A percentile compares a stretch with the other conserved stretches of the same genome.
phyloP scores from a whole-genome alignment of 148 eudicot genomes.

The Vaccinium darrowii region DNA sequence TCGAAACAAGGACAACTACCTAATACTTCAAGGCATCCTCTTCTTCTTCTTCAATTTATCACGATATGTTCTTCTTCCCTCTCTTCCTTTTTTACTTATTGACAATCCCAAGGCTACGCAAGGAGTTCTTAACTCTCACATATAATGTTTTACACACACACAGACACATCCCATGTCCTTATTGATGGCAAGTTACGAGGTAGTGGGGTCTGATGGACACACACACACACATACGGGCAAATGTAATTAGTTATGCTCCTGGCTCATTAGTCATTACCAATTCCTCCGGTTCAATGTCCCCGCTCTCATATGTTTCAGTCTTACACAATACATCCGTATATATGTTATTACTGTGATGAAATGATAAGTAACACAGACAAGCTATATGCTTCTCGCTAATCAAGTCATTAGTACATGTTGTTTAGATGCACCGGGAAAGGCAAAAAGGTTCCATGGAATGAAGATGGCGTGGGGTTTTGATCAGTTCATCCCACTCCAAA shows the following conservation, averaged over 20 bases:
- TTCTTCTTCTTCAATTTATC: neutral
- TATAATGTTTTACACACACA: neutral
- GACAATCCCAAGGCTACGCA: neutral
- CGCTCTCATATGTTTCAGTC: neutral
- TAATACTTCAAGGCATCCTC: neutral
- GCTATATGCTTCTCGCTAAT: neutral
- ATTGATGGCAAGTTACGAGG: too few species aligned
- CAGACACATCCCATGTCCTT: too few species aligned
- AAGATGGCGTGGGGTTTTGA: slow-evolving; percentile 8
- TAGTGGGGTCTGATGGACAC: too few species aligned
- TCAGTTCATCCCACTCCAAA: neutral
- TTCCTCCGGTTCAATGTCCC: neutral
- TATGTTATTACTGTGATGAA: neutral
- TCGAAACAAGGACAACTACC: slow-evolving; percentile 6
- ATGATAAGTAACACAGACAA: neutral
- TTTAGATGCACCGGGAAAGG: neutral
- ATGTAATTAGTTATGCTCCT: neutral
- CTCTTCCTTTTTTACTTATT: neutral
- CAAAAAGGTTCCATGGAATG: slow-evolving; percentile 9
- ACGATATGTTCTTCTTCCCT: neutral
- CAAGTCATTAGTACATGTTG: neutral
- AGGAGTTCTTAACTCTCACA: neutral
- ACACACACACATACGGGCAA: too few species aligned
- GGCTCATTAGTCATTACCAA: neutral
- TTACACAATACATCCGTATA: neutral